Percentiles rank a stretch among this genome's conserved stretches.
Conservation (phyloP, 345 rosid genomes). For the Ricinus communis region DNA sequence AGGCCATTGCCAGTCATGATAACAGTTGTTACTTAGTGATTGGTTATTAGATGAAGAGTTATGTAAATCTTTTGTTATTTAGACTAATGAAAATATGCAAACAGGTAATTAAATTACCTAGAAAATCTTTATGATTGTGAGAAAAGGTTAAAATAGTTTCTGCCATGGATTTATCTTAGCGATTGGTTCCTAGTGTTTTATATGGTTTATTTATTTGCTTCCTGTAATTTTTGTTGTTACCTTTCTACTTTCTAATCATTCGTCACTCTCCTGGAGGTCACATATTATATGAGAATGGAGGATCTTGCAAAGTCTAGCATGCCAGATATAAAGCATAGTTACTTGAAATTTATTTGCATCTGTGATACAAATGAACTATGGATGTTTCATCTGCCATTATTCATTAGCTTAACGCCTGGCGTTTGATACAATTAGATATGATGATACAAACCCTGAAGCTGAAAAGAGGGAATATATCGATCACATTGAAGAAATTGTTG, state of each 20-base stretch:
- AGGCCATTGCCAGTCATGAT: too few species aligned
- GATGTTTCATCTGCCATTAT: constrained; percentile 5
- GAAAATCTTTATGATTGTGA: too few species aligned
- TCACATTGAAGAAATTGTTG: constrained; percentile 92
- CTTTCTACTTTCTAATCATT: background rate
- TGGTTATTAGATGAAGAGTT: too few species aligned
- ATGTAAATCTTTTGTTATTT: background rate
- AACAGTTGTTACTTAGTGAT: too few species aligned
- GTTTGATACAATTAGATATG: constrained; percentile 49
- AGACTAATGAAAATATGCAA: background rate
- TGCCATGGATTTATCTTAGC: background rate
- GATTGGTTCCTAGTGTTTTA: background rate
- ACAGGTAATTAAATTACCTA: background rate
- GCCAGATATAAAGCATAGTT: background rate
- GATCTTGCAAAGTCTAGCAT: constrained; percentile 5
- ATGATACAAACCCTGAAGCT: constrained; percentile 98
- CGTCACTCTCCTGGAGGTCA: background rate
- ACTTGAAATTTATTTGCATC: background rate
- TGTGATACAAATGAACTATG: background rate
- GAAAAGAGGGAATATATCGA: constrained; percentile 94
- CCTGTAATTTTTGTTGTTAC: background rate
- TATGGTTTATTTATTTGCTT: background rate
- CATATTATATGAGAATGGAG: background rate
- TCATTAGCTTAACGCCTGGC: background rate
- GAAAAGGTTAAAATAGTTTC: background rate